These are phyloP conservation scores for Ceriops tagal DNA, from an alignment of 345 rosid genomes.

Conservation along the genomic window DNA sequence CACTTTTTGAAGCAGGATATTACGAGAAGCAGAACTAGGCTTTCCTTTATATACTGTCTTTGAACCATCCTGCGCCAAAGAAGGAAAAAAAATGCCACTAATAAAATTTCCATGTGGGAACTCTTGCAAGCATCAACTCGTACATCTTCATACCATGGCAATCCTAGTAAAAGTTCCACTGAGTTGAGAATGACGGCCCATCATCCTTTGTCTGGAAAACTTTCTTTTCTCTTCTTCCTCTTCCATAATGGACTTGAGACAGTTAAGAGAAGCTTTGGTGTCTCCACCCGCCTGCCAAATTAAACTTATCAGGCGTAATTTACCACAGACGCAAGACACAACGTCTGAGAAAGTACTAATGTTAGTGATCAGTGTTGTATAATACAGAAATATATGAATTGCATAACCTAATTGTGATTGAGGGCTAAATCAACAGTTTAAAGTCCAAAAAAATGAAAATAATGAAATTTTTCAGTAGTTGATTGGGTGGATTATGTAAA, in stretches of 20 bases:
- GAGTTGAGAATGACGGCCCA: slow-evolving; percentile 68
- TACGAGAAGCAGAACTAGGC: slow-evolving; percentile 42
- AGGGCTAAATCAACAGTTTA: too few relatives aligned
- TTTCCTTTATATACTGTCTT: slow-evolving; percentile 68
- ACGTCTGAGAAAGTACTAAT: too few relatives aligned
- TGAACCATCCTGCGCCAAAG: slow-evolving; percentile 67
- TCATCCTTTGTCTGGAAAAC: slow-evolving; percentile 46
- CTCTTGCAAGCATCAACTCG: slow-evolving; percentile 10
- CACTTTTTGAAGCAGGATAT: slow-evolving; percentile 32
- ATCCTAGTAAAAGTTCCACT: slow-evolving; percentile 80
- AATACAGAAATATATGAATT: too few relatives aligned
- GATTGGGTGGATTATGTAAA: too few relatives aligned
- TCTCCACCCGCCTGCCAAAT: slow-evolving; percentile 44
- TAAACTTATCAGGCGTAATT: slow-evolving; percentile 2
- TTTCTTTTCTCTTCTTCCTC: slow-evolving; percentile 63
- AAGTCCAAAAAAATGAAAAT: too few relatives aligned
- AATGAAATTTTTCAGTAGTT: too few relatives aligned
- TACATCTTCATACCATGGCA: slow-evolving; percentile 56
- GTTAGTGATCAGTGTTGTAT: too few relatives aligned
- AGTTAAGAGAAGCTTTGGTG: slow-evolving; percentile 44
- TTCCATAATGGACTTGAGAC: slow-evolving; percentile 70
- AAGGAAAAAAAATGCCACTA: slow-evolving; percentile 6
- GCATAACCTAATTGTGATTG: too few relatives aligned
- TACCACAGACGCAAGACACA: too few relatives aligned
- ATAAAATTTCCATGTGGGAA: slow-evolving; percentile 6